Percentiles rank a stretch among this genome's conserved stretches.
Evolutionary conservation across 768 basidiomycete species (phyloP).

Genomic region (Udeniomyces megalosporus): DNA sequence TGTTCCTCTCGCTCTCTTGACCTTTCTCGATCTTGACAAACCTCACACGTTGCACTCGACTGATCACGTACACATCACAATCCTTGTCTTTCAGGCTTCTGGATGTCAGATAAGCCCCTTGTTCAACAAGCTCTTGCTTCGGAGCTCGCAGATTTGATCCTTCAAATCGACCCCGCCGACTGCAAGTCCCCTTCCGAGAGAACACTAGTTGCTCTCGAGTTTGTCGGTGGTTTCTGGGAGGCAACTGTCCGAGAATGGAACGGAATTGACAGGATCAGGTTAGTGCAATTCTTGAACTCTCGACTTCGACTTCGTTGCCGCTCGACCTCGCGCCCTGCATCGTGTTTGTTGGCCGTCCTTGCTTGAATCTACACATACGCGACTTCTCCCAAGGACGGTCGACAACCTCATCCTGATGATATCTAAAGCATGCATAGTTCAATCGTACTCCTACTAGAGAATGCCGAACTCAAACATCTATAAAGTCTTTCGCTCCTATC

Average conservation of each 20-base stretch:
- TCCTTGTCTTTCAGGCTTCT: slow-evolving; percentile 50
- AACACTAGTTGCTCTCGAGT: slow-evolving; percentile 44
- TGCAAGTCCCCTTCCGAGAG: slow-evolving; percentile 16
- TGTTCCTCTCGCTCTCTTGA: neutral
- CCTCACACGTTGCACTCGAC: neutral
- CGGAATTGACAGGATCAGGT: slow-evolving; percentile 81
- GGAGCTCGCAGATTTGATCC: slow-evolving; percentile 64
- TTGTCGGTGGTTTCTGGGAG: slow-evolving; percentile 81
- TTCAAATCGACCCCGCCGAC: slow-evolving; percentile 44
- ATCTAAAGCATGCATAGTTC: slow-evolving; percentile 62
- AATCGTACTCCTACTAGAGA: slow-evolving; percentile 56
- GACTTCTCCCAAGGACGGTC: no score
- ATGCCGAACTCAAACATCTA: slow-evolving; percentile 77
- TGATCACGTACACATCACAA: neutral
- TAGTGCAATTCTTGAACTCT: slow-evolving; percentile 21
- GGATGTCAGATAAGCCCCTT: slow-evolving; percentile 98
- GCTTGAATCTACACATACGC: no score
- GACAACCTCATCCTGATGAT: neutral
- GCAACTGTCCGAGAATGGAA: slow-evolving; percentile 82
- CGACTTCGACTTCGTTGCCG: neutral
- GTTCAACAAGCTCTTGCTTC: slow-evolving; percentile 82
- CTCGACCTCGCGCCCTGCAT: no score
- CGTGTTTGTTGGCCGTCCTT: no score
- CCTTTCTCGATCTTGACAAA: neutral
- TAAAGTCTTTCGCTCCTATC: slow-evolving; percentile 99